Percentiles rank a stretch among this genome's conserved stretches.
Conservation (phyloP, 2,329 filamentous ascomycete species). For the Fusarium irregulare region DNA sequence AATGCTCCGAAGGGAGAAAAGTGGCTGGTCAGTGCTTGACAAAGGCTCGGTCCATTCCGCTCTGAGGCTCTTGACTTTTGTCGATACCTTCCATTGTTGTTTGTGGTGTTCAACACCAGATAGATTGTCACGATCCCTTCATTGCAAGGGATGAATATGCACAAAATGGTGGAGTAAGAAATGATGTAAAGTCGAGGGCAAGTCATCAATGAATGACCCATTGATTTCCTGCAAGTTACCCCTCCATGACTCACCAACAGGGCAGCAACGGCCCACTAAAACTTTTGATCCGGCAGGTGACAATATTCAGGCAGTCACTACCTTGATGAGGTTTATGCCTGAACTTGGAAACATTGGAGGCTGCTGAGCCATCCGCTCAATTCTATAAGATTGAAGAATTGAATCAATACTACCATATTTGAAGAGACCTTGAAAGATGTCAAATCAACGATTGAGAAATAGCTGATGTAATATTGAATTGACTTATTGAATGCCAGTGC, state of each 20-base stretch:
- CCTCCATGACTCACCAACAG: slow-evolving; percentile 38
- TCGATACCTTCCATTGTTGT: background rate
- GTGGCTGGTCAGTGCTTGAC: slow-evolving; percentile 16
- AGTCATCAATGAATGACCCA: slow-evolving; percentile 29
- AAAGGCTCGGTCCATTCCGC: slow-evolving; percentile 24
- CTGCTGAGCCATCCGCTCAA: no score
- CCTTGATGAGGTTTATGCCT: background rate
- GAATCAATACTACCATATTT: no score
- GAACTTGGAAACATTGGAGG: background rate
- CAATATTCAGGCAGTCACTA: background rate
- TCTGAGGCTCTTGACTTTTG: slow-evolving; percentile 4
- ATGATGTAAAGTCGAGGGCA: slow-evolving; percentile 8
- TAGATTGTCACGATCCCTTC: background rate
- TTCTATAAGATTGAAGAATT: no score
- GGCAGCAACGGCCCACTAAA: slow-evolving; percentile 15
- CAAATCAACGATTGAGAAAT: no score
- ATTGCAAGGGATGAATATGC: background rate
- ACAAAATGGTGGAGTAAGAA: background rate
- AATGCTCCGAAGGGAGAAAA: background rate
- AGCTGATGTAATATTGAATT: background rate
- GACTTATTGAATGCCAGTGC: background rate
- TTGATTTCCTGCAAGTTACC: slow-evolving; percentile 12
- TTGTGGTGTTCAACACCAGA: slow-evolving; percentile 5
- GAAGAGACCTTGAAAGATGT: no score
- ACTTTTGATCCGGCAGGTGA: background rate